Conservation (phyloP, 139 green algal species). For the Pseudopediastrum boryanum region DNA sequence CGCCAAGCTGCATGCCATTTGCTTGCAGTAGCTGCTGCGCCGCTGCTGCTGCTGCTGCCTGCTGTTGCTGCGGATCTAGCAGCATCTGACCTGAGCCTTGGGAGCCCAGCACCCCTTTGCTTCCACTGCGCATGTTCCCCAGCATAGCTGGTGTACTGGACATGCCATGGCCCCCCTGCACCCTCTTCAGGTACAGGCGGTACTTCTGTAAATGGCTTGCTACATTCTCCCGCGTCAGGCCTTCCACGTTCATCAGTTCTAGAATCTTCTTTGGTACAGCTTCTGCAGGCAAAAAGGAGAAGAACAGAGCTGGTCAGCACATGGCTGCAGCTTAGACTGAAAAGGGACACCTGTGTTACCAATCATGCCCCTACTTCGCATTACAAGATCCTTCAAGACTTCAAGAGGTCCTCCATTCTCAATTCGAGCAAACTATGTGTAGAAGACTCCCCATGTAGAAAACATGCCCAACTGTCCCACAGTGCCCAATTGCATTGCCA, state of each 20-base stretch:
- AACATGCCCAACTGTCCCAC: background rate
- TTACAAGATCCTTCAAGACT: background rate
- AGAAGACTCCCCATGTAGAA: too few species aligned
- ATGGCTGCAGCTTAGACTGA: background rate
- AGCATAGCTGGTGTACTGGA: too few species aligned
- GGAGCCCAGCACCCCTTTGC: background rate
- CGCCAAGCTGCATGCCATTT: background rate
- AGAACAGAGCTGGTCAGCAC: background rate
- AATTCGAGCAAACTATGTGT: background rate
- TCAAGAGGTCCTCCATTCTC: background rate
- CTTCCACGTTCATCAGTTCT: conserved; percentile 94
- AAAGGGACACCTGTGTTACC: background rate
- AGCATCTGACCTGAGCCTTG: background rate
- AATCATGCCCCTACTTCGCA: background rate
- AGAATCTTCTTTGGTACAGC: conserved; percentile 98
- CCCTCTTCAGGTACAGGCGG: conserved; percentile 90
- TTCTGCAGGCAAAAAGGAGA: conserved; percentile 53
- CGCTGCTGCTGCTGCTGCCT: conserved; percentile 27
- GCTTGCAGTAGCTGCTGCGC: background rate
- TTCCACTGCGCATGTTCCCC: background rate
- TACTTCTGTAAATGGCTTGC: conserved; percentile 97
- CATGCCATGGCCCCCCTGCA: conserved; percentile 39
- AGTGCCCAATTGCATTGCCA: background rate
- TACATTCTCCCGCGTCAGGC: conserved; percentile 94
- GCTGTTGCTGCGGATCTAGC: conserved; percentile 21